Conservation (phyloP, 1,284 basidiomycete genomes). For the Clitocybe nebularis region DNA sequence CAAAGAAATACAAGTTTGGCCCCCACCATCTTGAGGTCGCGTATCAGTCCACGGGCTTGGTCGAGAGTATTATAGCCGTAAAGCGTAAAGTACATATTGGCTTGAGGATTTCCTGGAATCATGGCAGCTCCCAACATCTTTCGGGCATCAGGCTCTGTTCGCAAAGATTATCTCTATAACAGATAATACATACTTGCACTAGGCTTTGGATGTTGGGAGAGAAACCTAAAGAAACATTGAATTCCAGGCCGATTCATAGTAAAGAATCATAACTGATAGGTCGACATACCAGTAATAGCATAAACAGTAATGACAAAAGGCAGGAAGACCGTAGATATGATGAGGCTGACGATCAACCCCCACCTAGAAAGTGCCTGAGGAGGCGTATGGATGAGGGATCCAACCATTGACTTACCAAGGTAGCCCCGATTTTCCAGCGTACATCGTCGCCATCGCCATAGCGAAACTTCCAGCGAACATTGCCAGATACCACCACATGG, state of each 20-base stretch:
- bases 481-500: conserved; percentile 58
- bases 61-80: conserved; percentile 45
- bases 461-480: conserved; percentile 42
- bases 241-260: conserved; percentile 23
- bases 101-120: conserved; percentile 36
- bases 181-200: conserved; percentile 29
- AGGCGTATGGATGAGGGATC: too few species aligned
- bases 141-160: not conserved
- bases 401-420: conserved; percentile 22
- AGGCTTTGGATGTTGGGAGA: conserved; percentile 30
- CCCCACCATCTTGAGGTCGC: conserved; percentile 47
- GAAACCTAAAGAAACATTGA: conserved; percentile 20
- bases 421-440: conserved; percentile 47
- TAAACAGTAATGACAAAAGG: conserved; percentile 54
- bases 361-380: conserved; percentile 24
- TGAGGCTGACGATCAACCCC: conserved; percentile 39
- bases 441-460: conserved; percentile 49
- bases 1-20: not conserved
- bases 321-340: conserved; percentile 48
- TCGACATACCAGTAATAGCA: conserved; percentile 46
- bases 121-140: conserved; percentile 36
- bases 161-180: not conserved
- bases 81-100: conserved; percentile 53
- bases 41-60: conserved; percentile 37
- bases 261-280: conserved; percentile 17